Evolutionary conservation across 192 early-diverging fungal genomes (phyloP).

Genomic region (Entomortierella lignicola): DNA sequence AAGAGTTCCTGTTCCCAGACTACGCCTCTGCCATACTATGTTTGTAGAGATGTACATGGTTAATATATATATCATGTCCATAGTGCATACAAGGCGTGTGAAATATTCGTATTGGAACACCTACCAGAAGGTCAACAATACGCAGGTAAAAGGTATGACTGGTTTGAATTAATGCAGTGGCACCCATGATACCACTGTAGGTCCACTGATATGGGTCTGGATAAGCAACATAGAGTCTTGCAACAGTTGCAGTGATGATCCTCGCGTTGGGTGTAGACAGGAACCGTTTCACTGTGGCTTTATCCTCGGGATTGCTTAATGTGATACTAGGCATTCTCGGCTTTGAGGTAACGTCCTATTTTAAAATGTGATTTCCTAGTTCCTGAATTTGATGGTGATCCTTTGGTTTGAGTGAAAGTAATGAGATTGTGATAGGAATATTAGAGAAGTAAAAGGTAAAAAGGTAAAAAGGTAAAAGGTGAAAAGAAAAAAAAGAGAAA

Average conservation of each 20-base stretch:
- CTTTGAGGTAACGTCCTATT: not conserved
- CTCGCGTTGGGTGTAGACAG: slow-evolving; percentile 61
- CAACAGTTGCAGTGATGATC: slow-evolving; percentile 81
- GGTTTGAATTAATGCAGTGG: slow-evolving; percentile 63
- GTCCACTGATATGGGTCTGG: slow-evolving; percentile 74
- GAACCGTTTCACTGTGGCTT: slow-evolving; percentile 64
- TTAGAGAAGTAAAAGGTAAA: not conserved
- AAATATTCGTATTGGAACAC: not conserved
- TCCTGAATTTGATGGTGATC: not conserved
- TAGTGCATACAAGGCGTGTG: not conserved
- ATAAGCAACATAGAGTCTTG: slow-evolving; percentile 77
- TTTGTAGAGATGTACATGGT: not conserved
- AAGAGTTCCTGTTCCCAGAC: slow-evolving; percentile 88
- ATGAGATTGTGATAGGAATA: not conserved
- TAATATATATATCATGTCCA: too few relatives aligned
- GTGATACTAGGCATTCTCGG: slow-evolving; percentile 69
- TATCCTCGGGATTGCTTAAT: slow-evolving; percentile 69
- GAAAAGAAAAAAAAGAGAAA: not conserved
- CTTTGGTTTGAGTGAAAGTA: not conserved
- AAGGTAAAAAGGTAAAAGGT: not conserved
- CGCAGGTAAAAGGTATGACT: slow-evolving; percentile 75
- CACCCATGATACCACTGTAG: slow-evolving; percentile 77
- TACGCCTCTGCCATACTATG: slow-evolving; percentile 61
- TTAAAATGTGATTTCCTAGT: not conserved
- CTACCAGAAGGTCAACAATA: slow-evolving; percentile 74